Base-by-base conservation (phyloP, 2,329 filamentous ascomycete species). In the Fusarium illudens region DNA sequence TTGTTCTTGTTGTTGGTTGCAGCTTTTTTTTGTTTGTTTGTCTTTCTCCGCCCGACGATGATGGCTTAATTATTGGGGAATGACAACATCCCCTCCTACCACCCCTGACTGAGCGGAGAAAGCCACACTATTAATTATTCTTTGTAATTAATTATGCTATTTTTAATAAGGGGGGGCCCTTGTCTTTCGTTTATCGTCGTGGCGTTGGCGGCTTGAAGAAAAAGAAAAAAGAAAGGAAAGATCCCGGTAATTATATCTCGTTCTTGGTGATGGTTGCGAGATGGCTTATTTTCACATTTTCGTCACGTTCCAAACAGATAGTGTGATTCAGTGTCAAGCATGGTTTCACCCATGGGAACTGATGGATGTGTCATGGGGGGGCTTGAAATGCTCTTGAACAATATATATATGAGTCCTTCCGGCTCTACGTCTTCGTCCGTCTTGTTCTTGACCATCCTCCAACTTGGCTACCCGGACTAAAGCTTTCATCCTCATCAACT, bases 211-310 rank as follows among this genome's bases (percentile, higher is more conserved):
- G 3, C 6, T 7, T 12, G 2, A 3, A 15, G 12, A 27, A 15
- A 7, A 27, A 22, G 6, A 12, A 44, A 46, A 44, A 27, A 17
- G 15, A 17, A 46, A 27, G 7, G n/a, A 27, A 8, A 34, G 36
- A 11, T 9, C 30, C 52, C 39, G 25, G 17, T 22, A 6, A 6
- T 7, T 53, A 29, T 52, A 30, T 50, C 39, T 48, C 39, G 8
- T 39, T 53, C 22, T 11, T 44, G 39, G 32, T 30, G 44, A 60
- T 60, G 20, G 17, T 32, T 60, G 53, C 48, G 19, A 63, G 57
- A 48, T 42, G 51, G 32, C 36, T 37, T 7, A 25, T 13, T 33
- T 20, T 17, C 19, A 20, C 17, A 20, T 27, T 48, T 56, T 25
- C 19, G 15, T 15, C 8, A 60, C 32, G 15, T 13, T 27, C 44